Conservation (phyloP, 2,329 filamentous ascomycete species). For the Albophoma yamanashiensis region DNA sequence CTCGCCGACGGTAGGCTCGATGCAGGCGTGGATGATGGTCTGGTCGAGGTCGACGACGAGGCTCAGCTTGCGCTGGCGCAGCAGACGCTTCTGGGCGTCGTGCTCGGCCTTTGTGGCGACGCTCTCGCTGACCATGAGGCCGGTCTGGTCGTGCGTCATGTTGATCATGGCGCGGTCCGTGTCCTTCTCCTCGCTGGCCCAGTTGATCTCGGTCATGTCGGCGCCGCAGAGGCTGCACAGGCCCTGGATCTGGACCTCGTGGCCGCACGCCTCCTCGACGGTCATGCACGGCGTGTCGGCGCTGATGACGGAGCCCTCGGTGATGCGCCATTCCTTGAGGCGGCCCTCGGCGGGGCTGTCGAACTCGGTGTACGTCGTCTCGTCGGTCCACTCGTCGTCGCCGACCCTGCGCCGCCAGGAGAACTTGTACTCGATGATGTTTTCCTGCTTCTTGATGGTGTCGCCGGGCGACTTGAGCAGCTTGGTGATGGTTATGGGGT, state of each 20-base stretch:
- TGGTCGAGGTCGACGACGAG: slow-evolving; percentile 96
- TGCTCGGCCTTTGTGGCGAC: slow-evolving; percentile 77
- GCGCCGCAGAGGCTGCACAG: slow-evolving; percentile 88
- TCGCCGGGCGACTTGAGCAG: slow-evolving; percentile 70
- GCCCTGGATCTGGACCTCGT: slow-evolving; percentile 83
- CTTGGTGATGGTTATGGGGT: slow-evolving; percentile 86
- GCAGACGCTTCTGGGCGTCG: slow-evolving; percentile 72
- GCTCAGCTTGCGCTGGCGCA: slow-evolving; percentile 74
- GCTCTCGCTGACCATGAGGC: slow-evolving; percentile 71
- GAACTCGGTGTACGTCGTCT: slow-evolving; percentile 65
- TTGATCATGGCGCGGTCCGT: slow-evolving; percentile 84
- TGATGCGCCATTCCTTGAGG: slow-evolving; percentile 66
- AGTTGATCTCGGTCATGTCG: slow-evolving; percentile 88
- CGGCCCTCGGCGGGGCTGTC: slow-evolving; percentile 76
- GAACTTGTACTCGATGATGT: slow-evolving; percentile 81
- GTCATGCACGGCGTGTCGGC: slow-evolving; percentile 53
- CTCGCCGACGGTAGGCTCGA: slow-evolving; percentile 90
- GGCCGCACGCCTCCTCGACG: slow-evolving; percentile 83
- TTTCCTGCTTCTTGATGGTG: slow-evolving; percentile 61
- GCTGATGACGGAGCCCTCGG: slow-evolving; percentile 52
- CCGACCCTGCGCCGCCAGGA: slow-evolving; percentile 67
- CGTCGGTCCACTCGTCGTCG: slow-evolving; percentile 49
- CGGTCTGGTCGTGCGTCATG: slow-evolving; percentile 86
- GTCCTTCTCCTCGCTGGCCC: slow-evolving; percentile 69
- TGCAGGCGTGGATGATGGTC: slow-evolving; percentile 96